Evolutionary conservation across 768 basidiomycete genomes (phyloP), one percentile per base, ranked within the genome.

Genomic region (Leccinum incarnatum): DNA sequence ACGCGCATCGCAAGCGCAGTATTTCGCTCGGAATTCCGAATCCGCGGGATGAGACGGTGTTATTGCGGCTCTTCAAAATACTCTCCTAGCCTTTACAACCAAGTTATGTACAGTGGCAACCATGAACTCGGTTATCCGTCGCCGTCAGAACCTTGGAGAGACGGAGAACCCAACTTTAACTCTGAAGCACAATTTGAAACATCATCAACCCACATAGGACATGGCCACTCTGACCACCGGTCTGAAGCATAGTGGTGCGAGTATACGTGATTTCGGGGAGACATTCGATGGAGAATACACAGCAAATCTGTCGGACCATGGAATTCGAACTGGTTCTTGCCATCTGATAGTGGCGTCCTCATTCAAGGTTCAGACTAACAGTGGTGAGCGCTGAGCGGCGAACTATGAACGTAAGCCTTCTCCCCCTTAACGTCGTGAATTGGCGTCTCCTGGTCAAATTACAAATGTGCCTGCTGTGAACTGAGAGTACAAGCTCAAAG

Each of bases 381-480:
- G 46, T 51, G 21, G 50, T 42, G 46, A 58, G 42, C 36, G 9
- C 52, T 42, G 46, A 58, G 42, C 36, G 9, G 54, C 21, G 51
- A 34, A 19, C 34, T 34, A 47, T 32, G 53, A 56, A 36, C 62
- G 58, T 62, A 63, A 58, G 42, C 42, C 25, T n/a, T 30, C 7
- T 55, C 54, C 56, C 67, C 54, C 54, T 42, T 50, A 53, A 52
- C 53, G 58, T 50, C 56, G 29, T 48, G 32, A 37, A n/a, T 48
- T 53, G 10, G 11, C 32, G 19, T 19, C 17, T 45, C 27, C 5
- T 15, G 36, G 29, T 51, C 37, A 21, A 29, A 53, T 58, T 50
- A 11, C 21, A 50, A 53, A 57, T 65, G 67, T 68, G 57, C 62
- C 67, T 69, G n/a, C 34, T 36, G 45, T 52, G 50, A 55, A 34